These are phyloP conservation scores for Arthrinium puccinioides DNA, from an alignment of 2,329 filamentous ascomycete genomes.

Conservation along the genomic window DNA sequence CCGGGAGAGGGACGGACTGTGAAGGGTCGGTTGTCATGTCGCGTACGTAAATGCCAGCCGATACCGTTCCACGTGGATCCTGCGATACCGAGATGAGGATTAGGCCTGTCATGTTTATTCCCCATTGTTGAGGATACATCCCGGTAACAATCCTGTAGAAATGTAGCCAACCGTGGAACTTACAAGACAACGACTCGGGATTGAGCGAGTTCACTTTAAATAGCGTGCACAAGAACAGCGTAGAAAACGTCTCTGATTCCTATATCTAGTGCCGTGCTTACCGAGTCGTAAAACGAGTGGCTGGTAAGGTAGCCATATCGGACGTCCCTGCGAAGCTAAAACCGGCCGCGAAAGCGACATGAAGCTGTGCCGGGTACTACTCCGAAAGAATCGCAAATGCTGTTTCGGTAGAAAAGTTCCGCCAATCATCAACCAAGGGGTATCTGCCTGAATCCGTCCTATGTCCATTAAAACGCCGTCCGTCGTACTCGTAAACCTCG, in stretches of 20 bases:
- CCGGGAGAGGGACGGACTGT: constrained; percentile 1
- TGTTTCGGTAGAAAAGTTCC: constrained; percentile 9
- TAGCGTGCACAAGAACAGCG: no score
- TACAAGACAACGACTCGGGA: no score
- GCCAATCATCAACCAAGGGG: constrained; percentile 17
- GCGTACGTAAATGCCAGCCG: no score
- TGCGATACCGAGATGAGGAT: no score
- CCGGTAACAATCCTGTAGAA: no score
- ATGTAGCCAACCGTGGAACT: no score
- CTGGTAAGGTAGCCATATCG: constrained; percentile 13
- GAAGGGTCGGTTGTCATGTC: no score
- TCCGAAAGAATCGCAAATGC: constrained; percentile 9
- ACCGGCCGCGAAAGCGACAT: constrained; percentile 5
- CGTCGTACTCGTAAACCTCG: constrained; percentile 17
- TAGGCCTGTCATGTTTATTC: no score
- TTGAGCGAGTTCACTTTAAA: no score
- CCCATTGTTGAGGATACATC: no score
- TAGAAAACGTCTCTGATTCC: constrained; percentile 1
- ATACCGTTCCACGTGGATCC: no score
- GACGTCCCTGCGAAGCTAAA: constrained; percentile 12
- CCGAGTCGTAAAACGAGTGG: constrained; percentile 18
- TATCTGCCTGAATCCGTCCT: constrained; percentile 24
- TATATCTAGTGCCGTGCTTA: constrained; percentile 13
- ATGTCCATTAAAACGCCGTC: constrained; percentile 21
- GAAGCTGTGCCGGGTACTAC: constrained; percentile 5